Conservation (phyloP, 176 grass and related monocot genomes). For the Carex myosuroides region DNA sequence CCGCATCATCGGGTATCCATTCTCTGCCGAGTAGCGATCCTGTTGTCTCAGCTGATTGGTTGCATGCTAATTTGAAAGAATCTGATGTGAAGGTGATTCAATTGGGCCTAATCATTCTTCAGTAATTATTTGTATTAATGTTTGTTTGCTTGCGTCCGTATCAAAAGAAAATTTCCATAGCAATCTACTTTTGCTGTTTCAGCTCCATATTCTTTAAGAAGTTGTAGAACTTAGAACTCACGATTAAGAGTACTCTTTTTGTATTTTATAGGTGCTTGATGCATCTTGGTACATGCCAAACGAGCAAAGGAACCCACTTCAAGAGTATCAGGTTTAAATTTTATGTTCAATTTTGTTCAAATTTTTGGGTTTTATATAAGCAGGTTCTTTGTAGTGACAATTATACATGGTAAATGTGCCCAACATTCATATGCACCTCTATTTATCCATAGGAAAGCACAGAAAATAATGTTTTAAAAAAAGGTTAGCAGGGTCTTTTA, state of each 20-base stretch:
- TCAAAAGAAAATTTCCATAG: not conserved
- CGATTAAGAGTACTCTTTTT: not conserved
- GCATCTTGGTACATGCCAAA: conserved; percentile 98
- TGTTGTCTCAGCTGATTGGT: conserved; percentile 82
- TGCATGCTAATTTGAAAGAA: conserved; percentile 75
- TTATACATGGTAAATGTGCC: not conserved
- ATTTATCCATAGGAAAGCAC: not conserved
- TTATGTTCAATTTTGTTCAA: not conserved
- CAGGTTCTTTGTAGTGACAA: not conserved
- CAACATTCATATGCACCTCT: not conserved
- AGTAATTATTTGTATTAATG: not conserved
- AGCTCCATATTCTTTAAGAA: not conserved
- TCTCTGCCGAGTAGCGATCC: conserved; percentile 43
- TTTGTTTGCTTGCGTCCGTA: not conserved
- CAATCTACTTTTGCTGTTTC: not conserved
- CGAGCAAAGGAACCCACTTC: conserved; percentile 81
- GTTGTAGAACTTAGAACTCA: not conserved
- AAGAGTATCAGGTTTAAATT: conserved; percentile 80
- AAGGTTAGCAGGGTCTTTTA: not conserved
- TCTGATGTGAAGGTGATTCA: conserved; percentile 66
- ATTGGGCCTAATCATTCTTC: not conserved
- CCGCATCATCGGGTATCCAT: conserved; percentile 35
- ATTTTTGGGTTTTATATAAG: not conserved
- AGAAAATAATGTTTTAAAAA: not conserved
- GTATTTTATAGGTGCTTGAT: conserved; percentile 59